Evolutionary conservation across 768 basidiomycete genomes (phyloP).

Genomic region (Rhodocollybia butyracea): DNA sequence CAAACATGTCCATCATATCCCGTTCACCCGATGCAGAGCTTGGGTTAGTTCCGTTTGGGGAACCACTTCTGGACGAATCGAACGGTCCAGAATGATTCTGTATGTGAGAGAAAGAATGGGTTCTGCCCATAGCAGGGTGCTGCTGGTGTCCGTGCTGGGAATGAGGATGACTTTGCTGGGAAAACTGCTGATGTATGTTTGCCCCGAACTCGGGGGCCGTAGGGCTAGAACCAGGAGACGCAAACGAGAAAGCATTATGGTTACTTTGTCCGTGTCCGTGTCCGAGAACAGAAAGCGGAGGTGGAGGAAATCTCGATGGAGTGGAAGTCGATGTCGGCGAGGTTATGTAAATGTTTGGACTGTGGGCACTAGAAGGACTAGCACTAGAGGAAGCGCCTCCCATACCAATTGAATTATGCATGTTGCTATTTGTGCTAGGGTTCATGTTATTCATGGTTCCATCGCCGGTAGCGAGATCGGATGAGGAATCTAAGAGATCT

Average conservation of each 20-base stretch:
- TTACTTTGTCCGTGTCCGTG: neutral
- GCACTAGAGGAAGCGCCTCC: neutral
- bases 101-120: slow-evolving; percentile 50
- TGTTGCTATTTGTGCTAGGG: neutral
- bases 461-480: neutral
- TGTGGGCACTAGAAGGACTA: slow-evolving; percentile 54
- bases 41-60: neutral
- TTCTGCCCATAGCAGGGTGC: slow-evolving; percentile 14
- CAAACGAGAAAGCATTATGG: neutral
- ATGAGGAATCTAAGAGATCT: slow-evolving; percentile 47
- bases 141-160: slow-evolving; percentile 29
- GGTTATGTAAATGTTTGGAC: slow-evolving; percentile 73
- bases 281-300: slow-evolving; percentile 29
- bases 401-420: neutral
- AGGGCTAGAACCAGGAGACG: slow-evolving; percentile 34
- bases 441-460: neutral
- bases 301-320: slow-evolving; percentile 35
- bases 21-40: neutral
- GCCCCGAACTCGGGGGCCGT: slow-evolving; percentile 31
- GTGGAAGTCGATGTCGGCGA: slow-evolving; percentile 50
- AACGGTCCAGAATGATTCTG: slow-evolving; percentile 30
- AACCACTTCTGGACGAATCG: slow-evolving; percentile 41
- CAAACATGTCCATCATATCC: slow-evolving; percentile 9
- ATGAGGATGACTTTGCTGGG: slow-evolving; percentile 17
- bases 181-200: slow-evolving; percentile 22